Evolutionary conservation across 768 basidiomycete genomes (phyloP), one percentile per base, ranked within the genome.

Genomic region (Suillus subaureus): DNA sequence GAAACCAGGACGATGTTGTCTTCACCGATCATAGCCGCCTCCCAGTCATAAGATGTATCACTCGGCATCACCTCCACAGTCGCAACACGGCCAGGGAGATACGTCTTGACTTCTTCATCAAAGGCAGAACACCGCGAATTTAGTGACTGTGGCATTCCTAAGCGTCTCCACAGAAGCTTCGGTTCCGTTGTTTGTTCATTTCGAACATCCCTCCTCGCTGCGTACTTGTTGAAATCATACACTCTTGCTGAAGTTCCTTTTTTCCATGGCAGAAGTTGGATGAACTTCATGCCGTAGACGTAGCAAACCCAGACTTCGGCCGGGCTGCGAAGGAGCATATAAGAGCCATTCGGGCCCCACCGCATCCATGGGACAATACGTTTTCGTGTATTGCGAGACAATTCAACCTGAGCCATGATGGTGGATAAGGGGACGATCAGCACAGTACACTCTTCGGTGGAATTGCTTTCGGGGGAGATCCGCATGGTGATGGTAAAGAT

Each of bases 251-350:
- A 42, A 0, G 69, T 68, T 31, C 65, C 68, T 5, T 57, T 26
- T 8, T 67, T 69, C 70, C 76, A 75, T 39, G 67, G 67, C 35
- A 74, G 47, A 52, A 69, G 67, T 43, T 70, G 73, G 21, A 78
- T 65, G 31, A 74, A 79, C 40, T 70, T 79, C 69, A 73, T 74
- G 3, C 79, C 79, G 31, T 79, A 76, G 18, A 76, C 66, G 62
- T 75, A 78, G 55, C 79, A 79, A 26, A 79, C 73, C 79, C 79
- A 80, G 16, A 60, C 68, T 6, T 76, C 74, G 23, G 75, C 74
- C 16, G 74, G 71, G 5, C 66, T 67, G 33, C 73, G 67, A 43
- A 42, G 65, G 31, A 78, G 26, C 70, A 79, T 74, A 49, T 77
- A 76, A 4, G 78, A 68, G 43, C 67, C 66, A 6, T 18, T 23